Base-by-base conservation (phyloP, 2,329 filamentous ascomycete species). In the Daldinia sp. region DNA sequence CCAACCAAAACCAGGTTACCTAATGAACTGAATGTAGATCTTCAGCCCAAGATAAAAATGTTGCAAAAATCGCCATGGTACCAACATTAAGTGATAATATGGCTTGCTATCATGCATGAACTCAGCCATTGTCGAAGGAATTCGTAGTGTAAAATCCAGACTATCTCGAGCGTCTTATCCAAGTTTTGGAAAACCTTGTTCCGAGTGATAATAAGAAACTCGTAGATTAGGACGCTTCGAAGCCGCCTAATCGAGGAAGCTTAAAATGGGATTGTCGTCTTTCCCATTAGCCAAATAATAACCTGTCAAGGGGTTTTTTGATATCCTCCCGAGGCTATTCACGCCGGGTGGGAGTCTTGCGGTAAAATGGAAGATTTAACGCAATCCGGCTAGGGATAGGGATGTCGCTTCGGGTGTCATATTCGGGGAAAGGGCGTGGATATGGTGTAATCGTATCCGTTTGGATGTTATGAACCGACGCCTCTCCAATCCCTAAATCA, bases 31-130 rank as follows among this genome's bases (percentile, higher is more conserved):
- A 13, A 43, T 30, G 39, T 43, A 29, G 37, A 57, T 34, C n/a
- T 37, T 54, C 11, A 25, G 49, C 58, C 27, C 1, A 32, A 25
- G 34, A 27, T 41, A 41, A 34, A 52, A 58, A 11, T n/a, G 32
- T 48, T 53, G 49, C 52, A 52, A 27, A 52, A 47, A 10, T 51
- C 41, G 30, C 50, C 29, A 47, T 51, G 30, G 13, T 56, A 11
- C 25, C 19, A 21, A 34, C 39, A 15, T 52, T 17, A 35, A 52
- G 17, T 34, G 11, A n/a, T 58, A 39, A 27, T 50, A 35, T 37
- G 41, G 7, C 15, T 58, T 52, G 41, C 48, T 27, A 39, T 43
- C 23, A 35, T 30, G 23, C 35, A 48, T 34, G 10, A 25, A 32
- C 17, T 27, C 21, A 23, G 7, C 21, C 9, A 45, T 45, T 45